These are phyloP conservation scores for Penicillium sp. DNA, from an alignment of 2,329 filamentous ascomycete species.

Conservation along the genomic window DNA sequence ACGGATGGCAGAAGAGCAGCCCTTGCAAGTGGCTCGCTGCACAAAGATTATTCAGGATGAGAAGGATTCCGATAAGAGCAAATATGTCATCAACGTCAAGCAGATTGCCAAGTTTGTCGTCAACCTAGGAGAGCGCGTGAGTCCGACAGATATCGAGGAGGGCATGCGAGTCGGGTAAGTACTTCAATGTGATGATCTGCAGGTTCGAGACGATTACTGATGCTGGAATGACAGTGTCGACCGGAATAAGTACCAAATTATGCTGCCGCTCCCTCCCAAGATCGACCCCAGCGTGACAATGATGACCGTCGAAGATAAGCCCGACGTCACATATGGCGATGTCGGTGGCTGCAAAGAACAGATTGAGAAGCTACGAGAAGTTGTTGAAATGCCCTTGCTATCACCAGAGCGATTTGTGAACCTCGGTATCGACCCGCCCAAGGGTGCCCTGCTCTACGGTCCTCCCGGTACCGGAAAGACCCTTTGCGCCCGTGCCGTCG, in stretches of 20 bases:
- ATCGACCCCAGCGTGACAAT: constrained; percentile 99
- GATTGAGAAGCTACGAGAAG: constrained; percentile 97
- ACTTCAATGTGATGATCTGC: not conserved
- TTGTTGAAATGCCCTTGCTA: constrained; percentile 96
- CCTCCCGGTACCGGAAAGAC: constrained; percentile 99
- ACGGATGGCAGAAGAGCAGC: constrained; percentile 98
- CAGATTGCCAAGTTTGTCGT: constrained; percentile 99
- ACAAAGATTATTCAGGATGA: constrained; percentile 99
- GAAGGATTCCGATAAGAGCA: constrained; percentile 95
- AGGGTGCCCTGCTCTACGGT: constrained; percentile 94
- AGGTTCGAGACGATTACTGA: constrained; percentile 7
- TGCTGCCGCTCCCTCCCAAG: constrained; percentile 93
- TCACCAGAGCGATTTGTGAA: constrained; percentile 97
- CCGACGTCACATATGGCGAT: constrained; percentile 97
- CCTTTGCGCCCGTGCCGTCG: constrained; percentile 93
- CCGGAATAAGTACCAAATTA: constrained; percentile 98
- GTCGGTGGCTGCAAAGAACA: constrained; percentile 99
- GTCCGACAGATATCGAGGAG: constrained; percentile 98
- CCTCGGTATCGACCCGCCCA: constrained; percentile 98
- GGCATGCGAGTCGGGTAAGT: constrained; percentile 90
- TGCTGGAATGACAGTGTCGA: constrained; percentile 67
- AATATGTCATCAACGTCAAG: constrained; percentile 99
- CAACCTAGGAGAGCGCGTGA: constrained; percentile 93
- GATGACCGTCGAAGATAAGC: constrained; percentile 99
- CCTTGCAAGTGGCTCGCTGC: constrained; percentile 94